Base-by-base conservation (phyloP, 805 yeast genomes). In the Candida bentonensis region DNA sequence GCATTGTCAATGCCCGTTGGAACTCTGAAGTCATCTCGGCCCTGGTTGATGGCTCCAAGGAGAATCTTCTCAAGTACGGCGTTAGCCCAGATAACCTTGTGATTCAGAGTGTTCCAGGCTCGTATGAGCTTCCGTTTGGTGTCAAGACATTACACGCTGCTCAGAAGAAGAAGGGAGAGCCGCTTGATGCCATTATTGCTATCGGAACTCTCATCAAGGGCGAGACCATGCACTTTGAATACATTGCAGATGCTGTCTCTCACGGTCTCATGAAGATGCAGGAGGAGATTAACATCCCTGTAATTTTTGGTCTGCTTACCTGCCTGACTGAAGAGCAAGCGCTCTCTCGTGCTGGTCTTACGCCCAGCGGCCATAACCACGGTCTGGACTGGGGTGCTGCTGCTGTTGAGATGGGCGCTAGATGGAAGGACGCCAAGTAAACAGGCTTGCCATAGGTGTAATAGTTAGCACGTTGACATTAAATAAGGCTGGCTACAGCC, bases 361-460 rank as follows among this genome's bases (percentile, higher is more conserved):
- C 70, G 33, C 64, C 64, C 23, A 86, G 82, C 46, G 78, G 78
- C 53, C 97, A 92, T 64, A 89, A 89, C 68, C 98, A 92, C 58
- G 98, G 98, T 51, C 85, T 75, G 58, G 98, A 92, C 63, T 89
- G 98, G 98, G 98, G 95, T 53, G 88, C 94, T 27, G 96, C 96
- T 44, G 98, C 98, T 15, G 95, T 92, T 22, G 98, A 89, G 68
- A 89, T 92, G 97, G 80, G 63, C 13, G 41, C 48, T 47, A 65
- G 64, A 55, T 45, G 49, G 42, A 46, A 46, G 40, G 13, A 7
- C 7, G 46, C 46, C 23, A 23, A 15, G 20, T 7, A 15, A 7
- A 30, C 20, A 5, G 11, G 21, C 21, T 20, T 9, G 15, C 3
- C 3, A 13, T 7, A 15, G 41, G 41, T 3, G 13, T 23, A 15